phyloP scores from a whole-genome alignment of 441 rosid genomes.

The Rhodomyrtus psidioides region DNA sequence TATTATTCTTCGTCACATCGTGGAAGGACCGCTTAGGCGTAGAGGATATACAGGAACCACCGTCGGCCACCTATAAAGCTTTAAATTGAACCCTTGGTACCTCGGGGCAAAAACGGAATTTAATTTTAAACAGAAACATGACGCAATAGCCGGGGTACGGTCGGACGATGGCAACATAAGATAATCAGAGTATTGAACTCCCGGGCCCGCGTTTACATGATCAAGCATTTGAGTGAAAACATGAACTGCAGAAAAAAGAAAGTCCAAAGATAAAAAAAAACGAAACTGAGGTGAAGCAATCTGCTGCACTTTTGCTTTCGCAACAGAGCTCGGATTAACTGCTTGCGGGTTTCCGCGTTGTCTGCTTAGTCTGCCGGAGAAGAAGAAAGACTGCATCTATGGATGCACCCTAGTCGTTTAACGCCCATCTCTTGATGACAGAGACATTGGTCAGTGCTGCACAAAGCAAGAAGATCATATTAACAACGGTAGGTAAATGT shows the following conservation, averaged over 20 bases:
- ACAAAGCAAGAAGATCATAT: background rate
- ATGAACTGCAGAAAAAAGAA: background rate
- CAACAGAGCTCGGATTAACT: background rate
- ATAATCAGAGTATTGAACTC: background rate
- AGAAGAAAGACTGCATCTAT: background rate
- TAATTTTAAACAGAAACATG: background rate
- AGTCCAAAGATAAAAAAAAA: background rate
- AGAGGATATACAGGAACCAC: background rate
- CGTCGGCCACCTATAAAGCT: background rate
- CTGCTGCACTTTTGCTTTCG: background rate
- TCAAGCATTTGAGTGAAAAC: background rate
- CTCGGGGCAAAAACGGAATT: background rate
- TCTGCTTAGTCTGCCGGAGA: background rate
- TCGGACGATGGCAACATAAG: background rate
- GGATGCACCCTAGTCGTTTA: background rate
- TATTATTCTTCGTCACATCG: background rate
- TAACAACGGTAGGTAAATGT: background rate
- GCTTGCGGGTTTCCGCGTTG: background rate
- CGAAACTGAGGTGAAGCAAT: background rate
- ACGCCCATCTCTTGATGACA: background rate
- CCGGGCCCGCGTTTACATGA: background rate
- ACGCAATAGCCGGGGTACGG: background rate
- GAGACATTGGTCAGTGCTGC: conserved; percentile 2
- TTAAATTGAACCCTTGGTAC: background rate
- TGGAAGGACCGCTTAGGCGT: background rate